These are phyloP conservation scores for Purshia tridentata DNA, from an alignment of 306 rosid species.

Conservation along the genomic window DNA sequence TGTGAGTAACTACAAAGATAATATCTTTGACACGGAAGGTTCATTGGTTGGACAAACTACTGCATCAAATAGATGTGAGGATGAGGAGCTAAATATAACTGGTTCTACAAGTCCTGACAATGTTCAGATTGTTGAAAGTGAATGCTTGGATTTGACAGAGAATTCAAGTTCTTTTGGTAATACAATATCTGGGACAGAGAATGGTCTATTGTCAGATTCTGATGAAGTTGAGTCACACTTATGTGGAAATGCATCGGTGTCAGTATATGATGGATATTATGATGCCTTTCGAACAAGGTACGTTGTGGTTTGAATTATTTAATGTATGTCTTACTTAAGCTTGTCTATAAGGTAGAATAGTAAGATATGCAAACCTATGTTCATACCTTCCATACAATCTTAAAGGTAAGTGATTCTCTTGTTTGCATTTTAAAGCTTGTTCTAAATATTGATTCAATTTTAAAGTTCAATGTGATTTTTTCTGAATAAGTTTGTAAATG, in stretches of 20 bases:
- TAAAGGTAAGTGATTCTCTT: neutral
- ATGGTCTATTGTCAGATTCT: conserved; percentile 38
- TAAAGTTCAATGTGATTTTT: neutral
- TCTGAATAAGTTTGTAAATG: neutral
- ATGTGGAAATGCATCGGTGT: conserved; percentile 23
- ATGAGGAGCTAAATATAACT: conserved; percentile 51
- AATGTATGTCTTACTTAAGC: conserved; percentile 8
- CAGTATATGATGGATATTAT: conserved; percentile 34
- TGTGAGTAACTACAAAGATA: conserved; percentile 29
- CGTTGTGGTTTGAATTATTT: conserved; percentile 3
- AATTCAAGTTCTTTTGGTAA: conserved; percentile 74
- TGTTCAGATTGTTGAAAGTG: conserved; percentile 33
- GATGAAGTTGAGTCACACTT: conserved; percentile 57
- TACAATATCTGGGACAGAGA: conserved; percentile 51
- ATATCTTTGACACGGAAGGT: conserved; percentile 26
- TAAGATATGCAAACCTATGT: neutral
- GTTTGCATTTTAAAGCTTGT: neutral
- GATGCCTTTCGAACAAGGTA: conserved; percentile 53
- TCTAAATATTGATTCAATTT: neutral
- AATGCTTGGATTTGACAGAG: conserved; percentile 43
- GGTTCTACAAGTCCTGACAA: conserved; percentile 27
- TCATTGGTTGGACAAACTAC: conserved; percentile 21
- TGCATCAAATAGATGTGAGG: conserved; percentile 27
- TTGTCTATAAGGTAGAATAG: conserved; percentile 5
- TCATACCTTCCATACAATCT: neutral